Conservation (phyloP, 495 filamentous ascomycete genomes). For the Sabuloglossum arenarium region DNA sequence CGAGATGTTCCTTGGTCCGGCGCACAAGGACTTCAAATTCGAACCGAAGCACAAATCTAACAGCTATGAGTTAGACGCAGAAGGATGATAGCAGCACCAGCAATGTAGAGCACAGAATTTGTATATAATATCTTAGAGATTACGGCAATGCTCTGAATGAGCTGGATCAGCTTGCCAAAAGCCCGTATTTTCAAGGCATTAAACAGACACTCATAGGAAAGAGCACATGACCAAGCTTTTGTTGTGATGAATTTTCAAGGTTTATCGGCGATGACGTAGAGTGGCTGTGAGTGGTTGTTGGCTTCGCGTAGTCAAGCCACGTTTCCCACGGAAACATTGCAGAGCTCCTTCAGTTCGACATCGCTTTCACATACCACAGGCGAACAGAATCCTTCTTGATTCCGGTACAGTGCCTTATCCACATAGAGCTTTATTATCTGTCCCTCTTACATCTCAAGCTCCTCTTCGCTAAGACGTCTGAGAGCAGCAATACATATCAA, state of each 20-base stretch:
- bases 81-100: constrained; percentile 23
- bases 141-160: neutral
- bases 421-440: neutral
- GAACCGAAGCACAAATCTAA: constrained; percentile 98
- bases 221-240: neutral
- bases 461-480: neutral
- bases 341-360: neutral
- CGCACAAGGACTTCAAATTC: constrained; percentile 78
- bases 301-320: neutral
- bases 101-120: neutral
- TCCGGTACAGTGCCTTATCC: neutral
- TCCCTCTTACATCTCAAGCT: neutral
- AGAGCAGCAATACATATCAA: neutral
- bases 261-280: neutral
- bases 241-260: neutral
- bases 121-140: neutral
- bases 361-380: neutral
- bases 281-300: neutral
- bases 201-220: neutral
- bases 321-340: neutral
- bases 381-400: neutral
- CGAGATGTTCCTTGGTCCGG: constrained; percentile 93
- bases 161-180: neutral
- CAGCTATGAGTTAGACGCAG: constrained; percentile 43
- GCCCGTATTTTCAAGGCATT: neutral